These are phyloP conservation scores for Phyllachora maydis DNA, from an alignment of 2,329 filamentous ascomycete species.

Conservation along the genomic window DNA sequence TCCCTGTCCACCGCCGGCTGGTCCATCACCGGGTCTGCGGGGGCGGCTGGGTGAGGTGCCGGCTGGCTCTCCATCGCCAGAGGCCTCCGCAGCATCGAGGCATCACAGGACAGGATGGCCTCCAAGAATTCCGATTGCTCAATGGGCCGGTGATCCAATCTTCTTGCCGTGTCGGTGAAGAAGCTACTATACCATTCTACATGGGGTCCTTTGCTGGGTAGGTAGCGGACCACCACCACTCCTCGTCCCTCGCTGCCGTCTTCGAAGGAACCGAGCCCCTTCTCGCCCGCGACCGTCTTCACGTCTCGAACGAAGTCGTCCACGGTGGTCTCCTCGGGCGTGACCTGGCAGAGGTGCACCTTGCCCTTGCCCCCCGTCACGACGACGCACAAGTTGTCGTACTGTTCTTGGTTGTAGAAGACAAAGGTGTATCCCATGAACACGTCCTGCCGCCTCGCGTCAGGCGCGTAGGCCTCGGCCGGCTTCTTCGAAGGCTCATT, in stretches of 20 bases:
- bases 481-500: constrained; percentile 54
- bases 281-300: constrained; percentile 52
- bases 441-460: constrained; percentile 41
- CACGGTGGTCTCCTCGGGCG: constrained; percentile 40
- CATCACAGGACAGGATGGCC: constrained; percentile 66
- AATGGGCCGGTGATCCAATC: constrained; percentile 63
- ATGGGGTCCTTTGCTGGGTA: constrained; percentile 31
- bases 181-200: constrained; percentile 50
- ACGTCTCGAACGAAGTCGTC: constrained; percentile 65
- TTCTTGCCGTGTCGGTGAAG: constrained; percentile 44
- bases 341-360: constrained; percentile 43
- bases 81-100: constrained; percentile 46
- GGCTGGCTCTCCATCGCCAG: constrained; percentile 29
- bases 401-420: constrained; percentile 61
- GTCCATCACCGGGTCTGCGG: too few species aligned
- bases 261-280: constrained; percentile 43
- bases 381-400: constrained; percentile 50
- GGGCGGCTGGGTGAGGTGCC: too few species aligned
- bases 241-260: constrained; percentile 44
- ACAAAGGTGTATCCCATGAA: constrained; percentile 82
- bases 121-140: constrained; percentile 86
- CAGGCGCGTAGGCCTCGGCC: constrained; percentile 50
- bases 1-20: too few species aligned
- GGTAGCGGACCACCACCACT: constrained; percentile 59
- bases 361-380: constrained; percentile 73